Base-by-base conservation (phyloP, 352 stramenopile genomes). In the Pythium grandisporangium region DNA sequence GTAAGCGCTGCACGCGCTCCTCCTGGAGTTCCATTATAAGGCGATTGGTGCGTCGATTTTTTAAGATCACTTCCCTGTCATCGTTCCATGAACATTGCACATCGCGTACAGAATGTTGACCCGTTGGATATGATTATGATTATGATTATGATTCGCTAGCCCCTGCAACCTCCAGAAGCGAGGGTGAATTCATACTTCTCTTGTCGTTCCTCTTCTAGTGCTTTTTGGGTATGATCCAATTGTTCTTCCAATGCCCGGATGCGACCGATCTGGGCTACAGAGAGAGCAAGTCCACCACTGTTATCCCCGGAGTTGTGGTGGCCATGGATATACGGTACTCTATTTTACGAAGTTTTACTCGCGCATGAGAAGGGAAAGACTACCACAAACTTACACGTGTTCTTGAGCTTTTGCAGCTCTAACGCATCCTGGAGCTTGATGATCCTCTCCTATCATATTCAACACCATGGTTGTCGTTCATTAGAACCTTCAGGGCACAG, bases 371-470 rank as follows among this genome's bases (percentile, higher is more conserved):
- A n/a, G n/a, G n/a, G n/a, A n/a, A n/a, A 30, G 38, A 14, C 12
- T 2, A 36, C 20, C 36, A 37, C 16, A 19, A 11, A 57, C 63
- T 35, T 46, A 85, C 74, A 88, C 10, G 55, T 84, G 45, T 84
- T 88, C 58, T 85, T 88, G 44, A 88, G 70, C 44, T 88, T 85
- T 38, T 88, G 74, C 46, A 85, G 59, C 48, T 84, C 74, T 17
- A 88, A 46, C 17, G 71, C 71, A 66, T 88, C 74, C 43, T 88
- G 71, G 16, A 88, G 63, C 55, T 88, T 88, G 30, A 84, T 57
- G 39, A 88, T 85, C 6, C 74, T 62, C 39, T 88, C 74, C 71
- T 87, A 38, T 22, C 13, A 22, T 30, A 30, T 11, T 27, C n/a
- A n/a, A n/a, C n/a, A n/a, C n/a, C n/a, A n/a, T n/a, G n/a, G n/a